Base-by-base conservation (phyloP, 768 basidiomycete species). In the Agrocybe pediades region DNA sequence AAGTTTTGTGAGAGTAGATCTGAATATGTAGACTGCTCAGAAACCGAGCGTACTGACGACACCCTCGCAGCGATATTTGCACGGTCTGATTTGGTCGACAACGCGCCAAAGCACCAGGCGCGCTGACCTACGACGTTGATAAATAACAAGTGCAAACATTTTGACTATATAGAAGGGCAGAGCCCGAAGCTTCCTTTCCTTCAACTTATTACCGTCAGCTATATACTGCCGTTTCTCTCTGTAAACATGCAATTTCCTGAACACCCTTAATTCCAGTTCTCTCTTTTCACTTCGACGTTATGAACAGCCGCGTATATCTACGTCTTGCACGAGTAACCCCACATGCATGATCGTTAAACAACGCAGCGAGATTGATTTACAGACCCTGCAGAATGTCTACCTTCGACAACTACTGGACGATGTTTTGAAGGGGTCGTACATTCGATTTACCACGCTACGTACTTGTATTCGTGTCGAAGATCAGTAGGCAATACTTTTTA, bases 321-420 rank as follows among this genome's bases (percentile, higher is more conserved):
- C 83, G 78, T 75, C 77, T 71, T 75, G 77, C 74, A 77, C 70
- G 57, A 42, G 58, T 46, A 61, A 44, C 57, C 60, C 65, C 51
- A 73, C 72, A 74, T 73, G 81, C 77, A 71, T 68, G 67, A 80
- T 71, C 78, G 86, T 85, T 87, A 87, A 87, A 87, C 85, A 62
- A 77, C 80, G 68, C 77, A 83, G 85, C 85, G 54, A 87, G 60
- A 87, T 46, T 9, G 51, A 76, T 30, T 30, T 60, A 63, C 60
- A 21, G 65, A 65, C 67, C 71, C 69, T 71, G 82, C 83, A 86
- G 84, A 85, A 77, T 78, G 76, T 85, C 79, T 70, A 70, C 79
- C 79, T 72, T 74, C 64, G 51, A 57, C 55, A 42, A 41, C 52
- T 48, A 65, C 58, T 69, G 73, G 71, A 63, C 57, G 81, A 77